Evolutionary conservation across 805 yeast genomes (phyloP).

Genomic region (Lipomyces yamadae): DNA sequence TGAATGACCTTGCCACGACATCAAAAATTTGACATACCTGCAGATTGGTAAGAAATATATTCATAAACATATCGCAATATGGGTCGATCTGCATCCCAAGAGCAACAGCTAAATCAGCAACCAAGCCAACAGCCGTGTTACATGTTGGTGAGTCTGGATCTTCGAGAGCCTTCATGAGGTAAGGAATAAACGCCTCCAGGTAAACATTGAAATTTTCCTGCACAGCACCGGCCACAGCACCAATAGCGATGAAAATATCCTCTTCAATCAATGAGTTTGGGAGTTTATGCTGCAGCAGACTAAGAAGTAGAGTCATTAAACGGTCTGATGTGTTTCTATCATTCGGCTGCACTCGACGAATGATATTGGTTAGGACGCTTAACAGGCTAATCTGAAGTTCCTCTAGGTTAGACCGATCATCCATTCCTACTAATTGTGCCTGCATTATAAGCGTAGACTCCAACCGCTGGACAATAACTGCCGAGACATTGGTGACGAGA

Average conservation of each 20-base stretch:
- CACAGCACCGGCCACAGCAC: conserved; percentile 84
- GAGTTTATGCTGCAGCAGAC: conserved; percentile 64
- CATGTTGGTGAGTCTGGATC: conserved; percentile 80
- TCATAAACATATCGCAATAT: conserved; percentile 82
- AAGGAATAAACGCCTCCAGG: conserved; percentile 83
- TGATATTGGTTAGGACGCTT: conserved; percentile 78
- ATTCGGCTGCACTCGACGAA: conserved; percentile 70
- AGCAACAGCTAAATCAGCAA: conserved; percentile 92
- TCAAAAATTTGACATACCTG: conserved; percentile 58
- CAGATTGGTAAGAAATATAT: conserved; percentile 74
- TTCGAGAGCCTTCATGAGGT: conserved; percentile 73
- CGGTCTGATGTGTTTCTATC: conserved; percentile 70
- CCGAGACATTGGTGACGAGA: conserved; percentile 71
- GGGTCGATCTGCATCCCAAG: conserved; percentile 73
- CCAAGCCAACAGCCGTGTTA: conserved; percentile 89
- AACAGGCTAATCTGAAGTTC: conserved; percentile 83
- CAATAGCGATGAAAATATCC: conserved; percentile 88
- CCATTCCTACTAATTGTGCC: conserved; percentile 63
- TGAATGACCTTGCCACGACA: no score
- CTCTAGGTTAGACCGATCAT: conserved; percentile 74
- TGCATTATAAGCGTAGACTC: conserved; percentile 68
- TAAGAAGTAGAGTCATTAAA: conserved; percentile 81
- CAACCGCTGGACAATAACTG: conserved; percentile 72
- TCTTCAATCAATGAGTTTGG: conserved; percentile 86
- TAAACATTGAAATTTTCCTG: conserved; percentile 73